phyloP scores from a whole-genome alignment of 768 basidiomycete species.

The Baorangia bicolor region DNA sequence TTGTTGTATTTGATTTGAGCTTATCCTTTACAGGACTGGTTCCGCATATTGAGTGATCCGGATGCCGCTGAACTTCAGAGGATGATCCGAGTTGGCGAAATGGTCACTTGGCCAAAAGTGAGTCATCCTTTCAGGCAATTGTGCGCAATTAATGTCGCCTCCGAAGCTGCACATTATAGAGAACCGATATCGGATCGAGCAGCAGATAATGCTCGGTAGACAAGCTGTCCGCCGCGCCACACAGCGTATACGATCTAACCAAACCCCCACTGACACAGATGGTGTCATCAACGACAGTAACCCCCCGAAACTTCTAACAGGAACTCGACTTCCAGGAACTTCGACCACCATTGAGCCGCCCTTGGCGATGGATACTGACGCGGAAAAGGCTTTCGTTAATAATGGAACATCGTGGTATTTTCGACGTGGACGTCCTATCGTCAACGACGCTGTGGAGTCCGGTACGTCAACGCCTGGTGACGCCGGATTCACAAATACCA shows the following conservation, averaged over 20 bases:
- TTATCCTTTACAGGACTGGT: conserved; percentile 62
- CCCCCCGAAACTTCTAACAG: conserved; percentile 26
- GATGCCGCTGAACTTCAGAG: conserved; percentile 74
- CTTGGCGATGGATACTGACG: conserved; percentile 76
- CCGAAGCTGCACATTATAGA: conserved; percentile 87
- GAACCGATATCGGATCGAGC: conserved; percentile 84
- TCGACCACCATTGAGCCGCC: conserved; percentile 49
- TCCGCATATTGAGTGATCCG: conserved; percentile 81
- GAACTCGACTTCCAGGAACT: conserved; percentile 8
- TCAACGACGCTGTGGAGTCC: conserved; percentile 27
- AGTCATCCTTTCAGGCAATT: conserved; percentile 5
- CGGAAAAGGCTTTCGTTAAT: conserved; percentile 61
- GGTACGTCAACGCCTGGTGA: conserved; percentile 35
- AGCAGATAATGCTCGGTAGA: conserved; percentile 77
- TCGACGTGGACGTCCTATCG: conserved; percentile 43
- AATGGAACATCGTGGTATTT: conserved; percentile 57
- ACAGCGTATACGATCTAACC: conserved; percentile 35
- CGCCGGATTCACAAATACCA: conserved; percentile 22
- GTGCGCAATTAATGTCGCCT: conserved; percentile 8
- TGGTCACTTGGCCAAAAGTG: conserved; percentile 98
- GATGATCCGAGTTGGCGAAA: conserved; percentile 85
- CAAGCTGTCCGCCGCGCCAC: conserved; percentile 61
- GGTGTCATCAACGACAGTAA: conserved; percentile 23
- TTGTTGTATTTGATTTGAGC: neutral
- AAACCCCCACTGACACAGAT: conserved; percentile 23